These are phyloP conservation scores for Neostapfia colusana DNA, from an alignment of 176 grass and related monocot species.

Conservation along the genomic window DNA sequence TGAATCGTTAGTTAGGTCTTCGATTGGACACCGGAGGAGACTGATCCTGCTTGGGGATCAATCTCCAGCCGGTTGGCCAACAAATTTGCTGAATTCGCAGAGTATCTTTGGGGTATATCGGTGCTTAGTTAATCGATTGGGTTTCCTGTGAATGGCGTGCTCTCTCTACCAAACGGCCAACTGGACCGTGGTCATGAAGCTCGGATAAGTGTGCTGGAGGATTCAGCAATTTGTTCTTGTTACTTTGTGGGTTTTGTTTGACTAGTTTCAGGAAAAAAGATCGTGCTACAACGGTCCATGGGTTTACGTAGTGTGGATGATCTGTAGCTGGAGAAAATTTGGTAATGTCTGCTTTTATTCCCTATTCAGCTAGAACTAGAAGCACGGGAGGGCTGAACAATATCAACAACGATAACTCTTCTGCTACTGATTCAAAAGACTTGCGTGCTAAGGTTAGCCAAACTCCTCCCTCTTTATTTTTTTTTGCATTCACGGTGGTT, in stretches of 20 bases:
- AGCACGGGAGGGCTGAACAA: conserved; percentile 53
- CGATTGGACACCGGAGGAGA: conserved; percentile 8
- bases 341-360: neutral
- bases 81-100: neutral
- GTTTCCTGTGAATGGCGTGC: neutral
- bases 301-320: neutral
- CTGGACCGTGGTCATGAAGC: neutral
- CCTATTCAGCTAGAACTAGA: conserved; percentile 57
- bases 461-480: neutral
- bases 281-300: neutral
- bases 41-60: neutral
- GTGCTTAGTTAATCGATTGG: conserved; percentile 1
- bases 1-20: neutral
- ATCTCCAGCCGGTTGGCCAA: neutral
- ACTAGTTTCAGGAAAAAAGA: neutral
- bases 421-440: conserved; percentile 59
- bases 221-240: neutral
- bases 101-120: neutral
- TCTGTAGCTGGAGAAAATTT: neutral
- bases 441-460: conserved; percentile 72
- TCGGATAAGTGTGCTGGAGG: neutral
- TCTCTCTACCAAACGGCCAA: too few relatives aligned
- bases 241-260: neutral
- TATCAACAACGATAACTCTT: conserved; percentile 48
- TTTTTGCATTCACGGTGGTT: neutral